A percentile compares a stretch with the other conserved stretches of the same genome.
These are phyloP conservation scores for Ceratocystis alfenasii DNA, from an alignment of 2,329 filamentous ascomycete species.

Conservation along the genomic window DNA sequence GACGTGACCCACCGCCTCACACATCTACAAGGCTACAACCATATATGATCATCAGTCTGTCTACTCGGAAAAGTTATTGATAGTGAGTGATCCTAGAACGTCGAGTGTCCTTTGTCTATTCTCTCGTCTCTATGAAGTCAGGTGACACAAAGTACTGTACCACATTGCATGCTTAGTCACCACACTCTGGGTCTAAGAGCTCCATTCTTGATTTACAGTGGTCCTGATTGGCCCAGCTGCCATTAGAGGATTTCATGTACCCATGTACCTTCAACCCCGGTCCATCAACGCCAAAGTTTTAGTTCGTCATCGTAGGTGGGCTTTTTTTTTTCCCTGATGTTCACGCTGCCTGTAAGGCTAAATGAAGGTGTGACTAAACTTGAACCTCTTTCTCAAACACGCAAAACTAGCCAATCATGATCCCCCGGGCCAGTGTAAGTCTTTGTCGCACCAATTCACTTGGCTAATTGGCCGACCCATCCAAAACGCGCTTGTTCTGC, in stretches of 20 bases:
- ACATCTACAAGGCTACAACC: too few species aligned
- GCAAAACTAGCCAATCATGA: constrained; percentile 8
- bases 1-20: too few species aligned
- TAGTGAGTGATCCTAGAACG: too few species aligned
- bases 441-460: not conserved
- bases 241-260: not conserved
- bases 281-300: not conserved
- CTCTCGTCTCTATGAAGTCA: too few species aligned
- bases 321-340: not conserved
- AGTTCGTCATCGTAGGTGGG: constrained; percentile 7
- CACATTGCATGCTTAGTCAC: not conserved
- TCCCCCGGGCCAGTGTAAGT: constrained; percentile 22
- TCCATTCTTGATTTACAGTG: not conserved
- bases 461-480: not conserved
- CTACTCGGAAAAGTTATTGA: too few species aligned
- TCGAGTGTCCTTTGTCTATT: too few species aligned
- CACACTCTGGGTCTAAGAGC: not conserved
- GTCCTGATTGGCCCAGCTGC: not conserved
- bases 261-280: not conserved
- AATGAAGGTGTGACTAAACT: not conserved
- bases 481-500: not conserved
- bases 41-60: too few species aligned
- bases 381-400: not conserved
- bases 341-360: not conserved
- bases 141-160: too few species aligned